A percentile compares a stretch with the other conserved stretches of the same genome.
These are phyloP conservation scores for Monosporozyma servazzii DNA, from an alignment of 805 yeast genomes.

Conservation along the genomic window DNA sequence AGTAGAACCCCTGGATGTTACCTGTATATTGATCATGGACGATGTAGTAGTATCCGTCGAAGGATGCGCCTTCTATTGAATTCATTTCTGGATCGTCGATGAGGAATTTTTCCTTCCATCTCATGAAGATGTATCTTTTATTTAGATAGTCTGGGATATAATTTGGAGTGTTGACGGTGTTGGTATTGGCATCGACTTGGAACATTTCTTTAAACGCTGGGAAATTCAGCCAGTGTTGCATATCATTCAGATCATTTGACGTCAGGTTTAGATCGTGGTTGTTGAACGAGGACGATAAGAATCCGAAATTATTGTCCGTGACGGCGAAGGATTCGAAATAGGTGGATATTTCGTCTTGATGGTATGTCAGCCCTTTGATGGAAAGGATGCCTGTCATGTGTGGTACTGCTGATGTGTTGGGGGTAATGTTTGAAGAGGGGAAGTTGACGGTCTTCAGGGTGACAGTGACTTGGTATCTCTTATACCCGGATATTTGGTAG, in stretches of 20 bases:
- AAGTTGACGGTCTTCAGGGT: slow-evolving; percentile 50
- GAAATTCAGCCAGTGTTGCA: slow-evolving; percentile 60
- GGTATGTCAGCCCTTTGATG: slow-evolving; percentile 57
- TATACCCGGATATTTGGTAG: slow-evolving; percentile 29
- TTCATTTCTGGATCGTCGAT: slow-evolving; percentile 63
- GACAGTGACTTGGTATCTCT: slow-evolving; percentile 43
- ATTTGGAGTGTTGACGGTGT: slow-evolving; percentile 3
- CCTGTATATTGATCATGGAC: slow-evolving; percentile 75
- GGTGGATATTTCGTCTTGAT: slow-evolving; percentile 64
- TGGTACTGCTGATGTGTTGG: slow-evolving; percentile 19
- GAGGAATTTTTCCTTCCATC: slow-evolving; percentile 89
- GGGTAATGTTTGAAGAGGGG: slow-evolving; percentile 11
- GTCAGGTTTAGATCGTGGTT: slow-evolving; percentile 39
- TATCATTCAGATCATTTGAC: slow-evolving; percentile 48
- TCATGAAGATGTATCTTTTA: slow-evolving; percentile 61
- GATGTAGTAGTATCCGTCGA: slow-evolving; percentile 86
- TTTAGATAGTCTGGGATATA: slow-evolving; percentile 24
- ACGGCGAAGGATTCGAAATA: slow-evolving; percentile 46
- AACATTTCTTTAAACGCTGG: slow-evolving; percentile 33
- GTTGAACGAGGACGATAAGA: slow-evolving; percentile 22
- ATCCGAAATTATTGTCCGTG: slow-evolving; percentile 17
- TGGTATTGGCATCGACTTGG: slow-evolving; percentile 3
- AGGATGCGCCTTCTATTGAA: slow-evolving; percentile 58
- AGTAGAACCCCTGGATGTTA: slow-evolving; percentile 69
- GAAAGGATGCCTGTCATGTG: slow-evolving; percentile 54